Base-by-base conservation (phyloP, 495 filamentous ascomycete genomes). In the Tuber melanosporum region DNA sequence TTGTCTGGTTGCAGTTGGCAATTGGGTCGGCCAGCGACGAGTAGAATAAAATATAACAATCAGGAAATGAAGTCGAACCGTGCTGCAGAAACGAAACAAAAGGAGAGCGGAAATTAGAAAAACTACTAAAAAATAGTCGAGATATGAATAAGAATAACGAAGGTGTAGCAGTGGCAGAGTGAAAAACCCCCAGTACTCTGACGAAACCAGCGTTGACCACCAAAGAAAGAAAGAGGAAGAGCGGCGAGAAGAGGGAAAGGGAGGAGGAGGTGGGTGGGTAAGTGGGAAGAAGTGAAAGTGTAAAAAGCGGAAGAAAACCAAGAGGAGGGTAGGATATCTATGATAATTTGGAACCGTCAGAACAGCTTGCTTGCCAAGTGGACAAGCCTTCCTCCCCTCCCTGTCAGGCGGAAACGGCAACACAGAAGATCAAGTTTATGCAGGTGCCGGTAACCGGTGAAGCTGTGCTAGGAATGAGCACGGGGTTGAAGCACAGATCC, bases 11-110 rank as follows among this genome's bases (percentile, higher is more conserved):
- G 79, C 71, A 80, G 78, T 73, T 42, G 75, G 75, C 36, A 66
- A 73, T 79, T 74, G 76, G 43, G 81, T 82, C 81, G 81, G 70
- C 81, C 81, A 71, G 81, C 81, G 81, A 82, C 80, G 62, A 77
- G 49, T 45, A 74, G 43, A 74, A 69, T 72, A n/a, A 73, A 76
- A 66, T 44, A 66, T 57, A 36, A 39, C 71, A 22, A 43, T 70
- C 73, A 72, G 71, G 73, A 73, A 71, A 42, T 41, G 20, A 43
- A 47, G 73, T 69, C 15, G 72, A 75, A 66, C 62, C 47, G 19
- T 36, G 19, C 45, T 7, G 44, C 10, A 57, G 74, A 46, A 74
- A 72, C 2, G 26, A 74, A 73, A 72, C 74, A 46, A 44, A 73
- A 75, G 43, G 57, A 44, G 26, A 66, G 26, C 14, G 57, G 57